Conservation (phyloP, 768 basidiomycete species). For the Termitomyces sp. region DNA sequence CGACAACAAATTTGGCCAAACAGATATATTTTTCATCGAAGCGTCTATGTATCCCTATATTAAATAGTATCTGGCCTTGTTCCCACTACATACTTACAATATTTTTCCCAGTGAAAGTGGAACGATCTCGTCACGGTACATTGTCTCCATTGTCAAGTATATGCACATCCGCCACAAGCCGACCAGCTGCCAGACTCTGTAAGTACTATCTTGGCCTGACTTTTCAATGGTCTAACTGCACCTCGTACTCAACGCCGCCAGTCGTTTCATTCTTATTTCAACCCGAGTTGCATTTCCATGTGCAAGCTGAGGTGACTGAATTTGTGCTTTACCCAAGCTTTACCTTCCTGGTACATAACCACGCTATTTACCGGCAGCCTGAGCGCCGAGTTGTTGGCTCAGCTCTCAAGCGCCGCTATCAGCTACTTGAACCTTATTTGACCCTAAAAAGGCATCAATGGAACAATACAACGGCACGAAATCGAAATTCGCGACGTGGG, state of each 20-base stretch:
- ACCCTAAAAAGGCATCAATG: not conserved
- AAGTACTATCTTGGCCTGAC: not conserved
- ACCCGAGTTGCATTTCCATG: not conserved
- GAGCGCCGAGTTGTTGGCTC: not conserved
- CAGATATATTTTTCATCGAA: too few species aligned
- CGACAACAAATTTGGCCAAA: too few species aligned
- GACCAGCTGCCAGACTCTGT: too few species aligned
- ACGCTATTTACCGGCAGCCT: not conserved
- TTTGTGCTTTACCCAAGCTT: too few species aligned
- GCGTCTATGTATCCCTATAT: too few species aligned
- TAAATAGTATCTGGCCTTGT: too few species aligned
- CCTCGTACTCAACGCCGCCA: not conserved
- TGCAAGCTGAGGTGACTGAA: too few species aligned
- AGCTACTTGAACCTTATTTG: not conserved
- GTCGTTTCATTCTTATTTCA: not conserved
- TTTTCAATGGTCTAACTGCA: not conserved
- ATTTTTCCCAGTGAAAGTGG: too few species aligned
- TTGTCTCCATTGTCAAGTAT: too few species aligned
- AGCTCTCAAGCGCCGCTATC: not conserved
- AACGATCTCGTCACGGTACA: too few species aligned
- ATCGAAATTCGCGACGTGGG: not conserved
- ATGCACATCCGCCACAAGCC: too few species aligned
- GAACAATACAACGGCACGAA: not conserved
- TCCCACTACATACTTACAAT: too few species aligned
- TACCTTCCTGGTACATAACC: not conserved